phyloP scores from a whole-genome alignment of 306 rosid species.

The Medicago lupulina region DNA sequence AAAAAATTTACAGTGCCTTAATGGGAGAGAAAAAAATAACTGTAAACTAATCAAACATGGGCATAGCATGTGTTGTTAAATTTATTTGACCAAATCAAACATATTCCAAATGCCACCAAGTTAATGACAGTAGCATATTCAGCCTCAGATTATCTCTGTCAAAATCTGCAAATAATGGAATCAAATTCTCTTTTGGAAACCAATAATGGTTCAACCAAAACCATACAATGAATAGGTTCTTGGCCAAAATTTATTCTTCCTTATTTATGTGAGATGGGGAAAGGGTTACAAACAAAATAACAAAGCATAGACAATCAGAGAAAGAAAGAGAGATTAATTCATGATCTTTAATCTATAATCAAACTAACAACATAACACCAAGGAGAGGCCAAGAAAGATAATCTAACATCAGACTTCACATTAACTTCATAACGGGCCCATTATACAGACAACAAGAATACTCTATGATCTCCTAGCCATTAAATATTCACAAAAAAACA shows the following conservation, averaged over 20 bases:
- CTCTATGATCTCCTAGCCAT: constrained; percentile 31
- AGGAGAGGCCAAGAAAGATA: neutral
- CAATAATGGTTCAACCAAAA: neutral
- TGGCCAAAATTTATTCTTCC: too few relatives aligned
- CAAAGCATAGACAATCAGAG: neutral
- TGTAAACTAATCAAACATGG: too few relatives aligned
- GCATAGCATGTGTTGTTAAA: too few relatives aligned
- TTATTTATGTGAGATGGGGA: neutral
- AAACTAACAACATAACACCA: neutral
- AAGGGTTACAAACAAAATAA: too few relatives aligned
- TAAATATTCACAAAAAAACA: constrained; percentile 38
- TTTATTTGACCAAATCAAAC: too few relatives aligned
- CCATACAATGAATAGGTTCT: too few relatives aligned
- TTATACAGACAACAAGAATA: constrained; percentile 42
- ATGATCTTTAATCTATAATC: neutral
- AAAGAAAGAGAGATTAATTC: neutral
- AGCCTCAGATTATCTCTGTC: constrained; percentile 9
- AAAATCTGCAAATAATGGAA: neutral
- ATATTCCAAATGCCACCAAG: too few relatives aligned
- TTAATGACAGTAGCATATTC: neutral
- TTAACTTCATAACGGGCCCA: constrained; percentile 37
- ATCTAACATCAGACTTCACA: constrained; percentile 2
- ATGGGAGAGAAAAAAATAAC: too few relatives aligned
- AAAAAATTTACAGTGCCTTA: neutral
- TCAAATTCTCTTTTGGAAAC: neutral